Percentiles rank a stretch among this genome's conserved stretches.
These are phyloP conservation scores for Podila horticola DNA, from an alignment of 192 early-diverging fungal species.

Conservation along the genomic window DNA sequence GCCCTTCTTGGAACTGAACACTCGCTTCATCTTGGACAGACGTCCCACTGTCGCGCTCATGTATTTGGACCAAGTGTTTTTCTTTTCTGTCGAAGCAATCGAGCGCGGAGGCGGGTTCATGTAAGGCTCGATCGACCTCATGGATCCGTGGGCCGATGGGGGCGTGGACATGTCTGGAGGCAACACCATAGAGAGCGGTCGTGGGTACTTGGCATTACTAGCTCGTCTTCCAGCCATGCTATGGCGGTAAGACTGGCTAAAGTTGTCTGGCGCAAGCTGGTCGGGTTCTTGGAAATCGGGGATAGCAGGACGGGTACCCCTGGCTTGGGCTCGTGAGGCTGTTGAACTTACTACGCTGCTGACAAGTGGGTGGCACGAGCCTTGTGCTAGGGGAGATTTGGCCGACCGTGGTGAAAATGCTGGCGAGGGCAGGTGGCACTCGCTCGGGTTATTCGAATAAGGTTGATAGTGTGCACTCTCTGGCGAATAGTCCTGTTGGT, in stretches of 20 bases:
- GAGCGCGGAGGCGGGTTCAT: conserved; percentile 16
- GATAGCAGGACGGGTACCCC: not conserved
- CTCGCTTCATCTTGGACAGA: conserved; percentile 37
- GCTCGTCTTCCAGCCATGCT: not conserved
- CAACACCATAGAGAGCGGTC: not conserved
- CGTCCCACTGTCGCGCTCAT: conserved; percentile 39
- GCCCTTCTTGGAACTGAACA: conserved; percentile 19
- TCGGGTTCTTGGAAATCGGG: not conserved
- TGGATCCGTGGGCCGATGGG: conserved; percentile 23
- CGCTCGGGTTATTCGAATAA: conserved; percentile 2
- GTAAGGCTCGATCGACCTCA: conserved; percentile 24
- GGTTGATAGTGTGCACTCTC: not conserved
- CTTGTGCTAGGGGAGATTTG: not conserved
- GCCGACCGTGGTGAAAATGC: conserved; percentile 16
- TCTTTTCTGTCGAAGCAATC: conserved; percentile 12
- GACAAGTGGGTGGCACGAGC: not conserved
- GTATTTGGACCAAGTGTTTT: conserved; percentile 45
- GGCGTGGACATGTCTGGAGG: not conserved
- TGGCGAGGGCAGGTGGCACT: conserved; percentile 31
- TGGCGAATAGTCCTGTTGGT: not conserved
- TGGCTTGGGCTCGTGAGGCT: not conserved
- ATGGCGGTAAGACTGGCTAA: not conserved
- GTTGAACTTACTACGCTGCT: not conserved
- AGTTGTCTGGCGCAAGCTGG: not conserved
- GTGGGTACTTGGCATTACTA: not conserved